Conservation (phyloP, 768 basidiomycete genomes). For the Boletales sp. region DNA sequence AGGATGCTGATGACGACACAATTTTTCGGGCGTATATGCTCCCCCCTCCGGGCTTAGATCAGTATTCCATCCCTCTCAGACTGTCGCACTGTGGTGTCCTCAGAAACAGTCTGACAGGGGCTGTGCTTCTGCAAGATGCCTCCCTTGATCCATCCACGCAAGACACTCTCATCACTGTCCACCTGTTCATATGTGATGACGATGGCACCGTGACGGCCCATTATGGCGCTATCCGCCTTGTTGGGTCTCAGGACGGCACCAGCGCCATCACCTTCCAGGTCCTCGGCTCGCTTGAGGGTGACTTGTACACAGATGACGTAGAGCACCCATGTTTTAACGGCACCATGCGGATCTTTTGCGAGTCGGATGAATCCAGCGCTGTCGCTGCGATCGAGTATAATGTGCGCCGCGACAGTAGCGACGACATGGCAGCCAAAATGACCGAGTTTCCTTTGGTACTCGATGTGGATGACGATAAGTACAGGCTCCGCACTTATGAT, state of each 20-base stretch:
- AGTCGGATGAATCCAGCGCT: too few species aligned
- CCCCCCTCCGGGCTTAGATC: not conserved
- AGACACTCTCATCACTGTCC: constrained; percentile 11
- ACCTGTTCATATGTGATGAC: too few species aligned
- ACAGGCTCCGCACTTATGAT: constrained; percentile 21
- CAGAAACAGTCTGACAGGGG: not conserved
- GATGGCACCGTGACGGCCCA: not conserved
- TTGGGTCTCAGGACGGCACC: not conserved
- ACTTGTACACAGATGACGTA: not conserved
- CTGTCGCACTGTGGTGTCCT: constrained; percentile 10
- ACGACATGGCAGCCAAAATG: too few species aligned
- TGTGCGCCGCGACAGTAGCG: not conserved
- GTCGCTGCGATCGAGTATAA: constrained; percentile 13
- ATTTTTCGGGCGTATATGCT: constrained; percentile 10
- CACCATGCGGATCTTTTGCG: constrained; percentile 7
- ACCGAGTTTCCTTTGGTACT: too few species aligned
- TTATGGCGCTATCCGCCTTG: constrained; percentile 12
- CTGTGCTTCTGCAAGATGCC: constrained; percentile 12
- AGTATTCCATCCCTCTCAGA: not conserved
- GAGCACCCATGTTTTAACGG: constrained; percentile 14
- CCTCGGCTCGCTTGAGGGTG: not conserved
- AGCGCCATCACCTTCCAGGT: constrained; percentile 10
- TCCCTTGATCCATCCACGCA: constrained; percentile 1
- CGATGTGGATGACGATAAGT: too few species aligned
- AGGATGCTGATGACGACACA: constrained; percentile 6